Percentiles rank a stretch among this genome's conserved stretches.
phyloP scores from a whole-genome alignment of 108 stramenopile genomes.

The Skeletonema menzelii region DNA sequence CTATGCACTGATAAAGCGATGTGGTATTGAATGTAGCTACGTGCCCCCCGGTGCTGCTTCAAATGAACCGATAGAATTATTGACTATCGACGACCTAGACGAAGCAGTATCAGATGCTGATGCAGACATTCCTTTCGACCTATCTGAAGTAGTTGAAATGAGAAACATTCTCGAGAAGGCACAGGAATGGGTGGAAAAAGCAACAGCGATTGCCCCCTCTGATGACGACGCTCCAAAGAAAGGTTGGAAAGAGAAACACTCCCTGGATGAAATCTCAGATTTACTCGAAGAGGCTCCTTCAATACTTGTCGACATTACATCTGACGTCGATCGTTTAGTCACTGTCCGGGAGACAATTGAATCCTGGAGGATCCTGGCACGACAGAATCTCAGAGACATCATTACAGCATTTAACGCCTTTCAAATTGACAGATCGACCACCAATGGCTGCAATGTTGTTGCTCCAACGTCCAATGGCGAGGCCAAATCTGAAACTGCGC shows the following conservation, averaged over 20 bases:
- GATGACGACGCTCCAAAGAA: conserved; percentile 46
- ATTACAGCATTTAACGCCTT: conserved; percentile 51
- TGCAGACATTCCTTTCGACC: conserved; percentile 58
- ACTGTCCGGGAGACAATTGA: conserved; percentile 42
- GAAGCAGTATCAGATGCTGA: conserved; percentile 56
- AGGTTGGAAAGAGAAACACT: conserved; percentile 23
- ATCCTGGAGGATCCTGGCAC: conserved; percentile 55
- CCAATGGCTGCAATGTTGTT: neutral
- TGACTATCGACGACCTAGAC: conserved; percentile 37
- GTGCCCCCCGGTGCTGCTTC: conserved; percentile 10
- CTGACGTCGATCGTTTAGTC: conserved; percentile 53
- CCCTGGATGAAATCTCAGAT: conserved; percentile 49
- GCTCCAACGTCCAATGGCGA: neutral
- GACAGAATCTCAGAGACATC: conserved; percentile 49
- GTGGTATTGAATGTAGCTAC: conserved; percentile 46
- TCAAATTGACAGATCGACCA: conserved; percentile 25
- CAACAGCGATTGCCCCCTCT: conserved; percentile 45
- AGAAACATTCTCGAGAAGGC: conserved; percentile 43
- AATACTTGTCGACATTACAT: conserved; percentile 52
- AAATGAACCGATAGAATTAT: neutral
- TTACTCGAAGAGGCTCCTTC: conserved; percentile 58
- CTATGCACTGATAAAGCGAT: conserved; percentile 39
- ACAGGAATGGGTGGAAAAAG: conserved; percentile 52
- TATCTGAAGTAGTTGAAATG: conserved; percentile 66
- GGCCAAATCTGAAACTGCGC: neutral